A percentile compares a stretch with the other conserved stretches of the same genome.
These are phyloP conservation scores for Geotrichum bryndzae DNA, from an alignment of 1,139 yeast genomes.

Conservation along the genomic window DNA sequence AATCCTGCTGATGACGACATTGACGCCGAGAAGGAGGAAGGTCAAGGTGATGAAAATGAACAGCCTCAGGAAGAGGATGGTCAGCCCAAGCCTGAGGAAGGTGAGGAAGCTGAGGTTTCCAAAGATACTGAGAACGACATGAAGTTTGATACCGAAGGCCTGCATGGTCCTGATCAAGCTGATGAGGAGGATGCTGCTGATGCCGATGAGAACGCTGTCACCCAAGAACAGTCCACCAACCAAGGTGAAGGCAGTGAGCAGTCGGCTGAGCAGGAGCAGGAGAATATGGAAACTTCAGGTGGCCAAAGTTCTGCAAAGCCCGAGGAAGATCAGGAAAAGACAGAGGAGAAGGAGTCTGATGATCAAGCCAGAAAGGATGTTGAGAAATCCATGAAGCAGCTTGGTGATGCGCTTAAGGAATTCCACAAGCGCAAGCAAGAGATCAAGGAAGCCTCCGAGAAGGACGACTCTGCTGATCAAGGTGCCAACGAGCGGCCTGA, in stretches of 20 bases:
- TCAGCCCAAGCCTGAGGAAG: conserved; percentile 21
- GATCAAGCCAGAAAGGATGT: conserved; percentile 69
- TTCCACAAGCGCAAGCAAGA: conserved; percentile 89
- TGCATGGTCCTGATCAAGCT: conserved; percentile 44
- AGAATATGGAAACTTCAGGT: conserved; percentile 27
- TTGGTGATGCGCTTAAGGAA: conserved; percentile 87
- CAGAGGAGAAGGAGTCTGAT: conserved; percentile 27
- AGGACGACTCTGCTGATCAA: conserved; percentile 41
- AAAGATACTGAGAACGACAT: conserved; percentile 19
- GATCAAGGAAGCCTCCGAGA: conserved; percentile 47
- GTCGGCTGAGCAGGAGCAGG: conserved; percentile 56
- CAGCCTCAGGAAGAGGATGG: conserved; percentile 30
- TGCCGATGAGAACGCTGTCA: conserved; percentile 42
- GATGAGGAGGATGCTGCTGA: conserved; percentile 42
- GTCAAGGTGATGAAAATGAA: conserved; percentile 48
- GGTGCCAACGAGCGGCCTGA: conserved; percentile 60
- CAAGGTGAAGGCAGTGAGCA: conserved; percentile 75
- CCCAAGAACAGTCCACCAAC: conserved; percentile 64
- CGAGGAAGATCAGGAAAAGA: conserved; percentile 22
- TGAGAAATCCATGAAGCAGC: conserved; percentile 73
- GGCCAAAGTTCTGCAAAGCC: conserved; percentile 24
- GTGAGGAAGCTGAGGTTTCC: conserved; percentile 30
- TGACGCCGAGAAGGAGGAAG: conserved; percentile 60
- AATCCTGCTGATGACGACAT: conserved; percentile 68
- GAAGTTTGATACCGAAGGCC: conserved; percentile 33